A percentile compares a stretch with the other conserved stretches of the same genome.
Conservation (phyloP, 1,284 basidiomycete genomes). For the Boletus semigastroideus region DNA sequence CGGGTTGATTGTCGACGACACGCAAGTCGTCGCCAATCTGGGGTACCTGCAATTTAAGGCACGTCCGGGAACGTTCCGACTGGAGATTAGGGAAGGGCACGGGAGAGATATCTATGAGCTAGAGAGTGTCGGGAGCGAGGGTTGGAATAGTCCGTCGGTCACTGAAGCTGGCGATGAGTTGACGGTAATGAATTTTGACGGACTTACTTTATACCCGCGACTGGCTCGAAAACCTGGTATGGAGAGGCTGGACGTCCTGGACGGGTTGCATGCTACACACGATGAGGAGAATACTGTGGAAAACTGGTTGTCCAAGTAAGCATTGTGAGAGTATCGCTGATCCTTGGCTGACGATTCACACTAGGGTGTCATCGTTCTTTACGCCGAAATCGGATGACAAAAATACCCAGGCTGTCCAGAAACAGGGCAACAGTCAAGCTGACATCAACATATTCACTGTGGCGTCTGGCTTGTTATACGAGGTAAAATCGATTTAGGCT, state of each 20-base stretch:
- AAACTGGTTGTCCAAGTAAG: conserved; percentile 51
- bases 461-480: conserved; percentile 93
- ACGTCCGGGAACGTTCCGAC: conserved; percentile 81
- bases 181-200: conserved; percentile 84
- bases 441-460: conserved; percentile 99
- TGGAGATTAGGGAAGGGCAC: conserved; percentile 81
- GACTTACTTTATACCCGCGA: conserved; percentile 84
- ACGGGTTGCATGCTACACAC: conserved; percentile 39
- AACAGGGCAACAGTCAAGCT: conserved; percentile 48
- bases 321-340: not conserved
- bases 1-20: conserved; percentile 63
- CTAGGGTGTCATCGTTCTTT: conserved; percentile 59
- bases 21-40: conserved; percentile 89
- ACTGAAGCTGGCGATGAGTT: conserved; percentile 67
- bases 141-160: conserved; percentile 77
- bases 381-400: conserved; percentile 27
- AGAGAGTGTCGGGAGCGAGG: conserved; percentile 80
- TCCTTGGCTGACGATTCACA: conserved; percentile 1
- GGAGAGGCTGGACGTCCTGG: conserved; percentile 80
- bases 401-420: conserved; percentile 16
- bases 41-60: conserved; percentile 97
- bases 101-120: conserved; percentile 82
- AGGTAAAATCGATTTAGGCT: conserved; percentile 49
- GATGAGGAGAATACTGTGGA: conserved; percentile 42
- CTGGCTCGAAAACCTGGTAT: conserved; percentile 72